Conservation (phyloP, 2,329 filamentous ascomycete genomes). For the Xylaria sp. region DNA sequence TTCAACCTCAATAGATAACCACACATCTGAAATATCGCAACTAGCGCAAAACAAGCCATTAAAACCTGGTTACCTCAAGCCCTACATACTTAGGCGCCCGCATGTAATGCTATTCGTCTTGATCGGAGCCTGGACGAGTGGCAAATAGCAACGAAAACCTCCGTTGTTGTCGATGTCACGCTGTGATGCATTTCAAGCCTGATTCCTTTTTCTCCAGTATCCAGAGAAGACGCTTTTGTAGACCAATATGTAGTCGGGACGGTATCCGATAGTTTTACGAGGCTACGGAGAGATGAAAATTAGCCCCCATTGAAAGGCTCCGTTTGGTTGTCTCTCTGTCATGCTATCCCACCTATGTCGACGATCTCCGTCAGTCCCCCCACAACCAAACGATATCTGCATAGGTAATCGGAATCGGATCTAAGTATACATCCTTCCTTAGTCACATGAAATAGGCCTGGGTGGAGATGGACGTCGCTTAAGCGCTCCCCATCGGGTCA, state of each 20-base stretch:
- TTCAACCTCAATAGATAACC: background rate
- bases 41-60: too few species aligned
- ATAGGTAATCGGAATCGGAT: background rate
- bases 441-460: background rate
- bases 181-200: background rate
- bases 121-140: background rate
- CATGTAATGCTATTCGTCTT: background rate
- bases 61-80: too few species aligned
- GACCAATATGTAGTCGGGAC: background rate
- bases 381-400: background rate
- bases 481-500: background rate
- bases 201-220: background rate
- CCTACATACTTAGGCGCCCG: background rate
- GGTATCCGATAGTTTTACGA: background rate
- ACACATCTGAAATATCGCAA: too few species aligned
- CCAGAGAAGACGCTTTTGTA: background rate
- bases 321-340: too few species aligned
- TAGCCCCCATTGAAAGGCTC: too few species aligned
- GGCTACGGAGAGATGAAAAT: too few species aligned
- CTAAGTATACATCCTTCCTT: background rate
- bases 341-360: too few species aligned
- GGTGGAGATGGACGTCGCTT: background rate
- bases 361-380: too few species aligned
- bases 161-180: background rate
- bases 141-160: background rate